Conservation (phyloP, 441 rosid species). For the Pelargonium cotyledonis region DNA sequence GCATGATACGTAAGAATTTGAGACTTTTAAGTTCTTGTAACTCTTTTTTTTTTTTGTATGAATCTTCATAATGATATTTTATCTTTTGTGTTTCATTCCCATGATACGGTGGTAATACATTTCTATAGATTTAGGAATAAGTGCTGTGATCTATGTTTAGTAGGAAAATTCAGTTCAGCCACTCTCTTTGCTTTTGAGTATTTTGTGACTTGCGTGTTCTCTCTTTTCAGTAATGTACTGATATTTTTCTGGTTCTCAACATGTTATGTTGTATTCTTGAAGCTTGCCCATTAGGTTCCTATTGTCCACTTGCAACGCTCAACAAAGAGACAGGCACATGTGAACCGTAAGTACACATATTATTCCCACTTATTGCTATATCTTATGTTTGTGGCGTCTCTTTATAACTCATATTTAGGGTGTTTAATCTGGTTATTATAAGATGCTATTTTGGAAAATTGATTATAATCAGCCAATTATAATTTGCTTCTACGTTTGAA, state of each 20-base stretch:
- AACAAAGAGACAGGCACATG: conserved; percentile 50
- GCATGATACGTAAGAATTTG: conserved; percentile 85
- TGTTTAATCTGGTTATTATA: conserved; percentile 5
- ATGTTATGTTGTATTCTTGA: conserved; percentile 17
- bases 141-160: not conserved
- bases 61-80: conserved; percentile 1
- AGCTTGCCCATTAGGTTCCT: conserved; percentile 64
- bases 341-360: conserved; percentile 50
- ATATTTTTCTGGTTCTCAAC: conserved; percentile 15
- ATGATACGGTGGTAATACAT: not conserved
- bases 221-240: not conserved
- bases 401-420: not conserved
- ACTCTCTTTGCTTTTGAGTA: not conserved
- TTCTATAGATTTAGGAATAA: conserved; percentile 13
- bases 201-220: not conserved
- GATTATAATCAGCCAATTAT: too few relatives aligned
- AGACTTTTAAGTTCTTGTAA: not conserved
- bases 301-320: conserved; percentile 57
- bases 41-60: not conserved
- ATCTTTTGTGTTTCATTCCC: not conserved
- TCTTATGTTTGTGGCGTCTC: too few relatives aligned
- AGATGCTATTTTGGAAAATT: conserved; percentile 1
- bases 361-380: not conserved
- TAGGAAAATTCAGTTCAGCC: not conserved
- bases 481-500: too few relatives aligned